Conservation (phyloP, 2,329 filamentous ascomycete genomes). For the Aspergillus novofumigatus region DNA sequence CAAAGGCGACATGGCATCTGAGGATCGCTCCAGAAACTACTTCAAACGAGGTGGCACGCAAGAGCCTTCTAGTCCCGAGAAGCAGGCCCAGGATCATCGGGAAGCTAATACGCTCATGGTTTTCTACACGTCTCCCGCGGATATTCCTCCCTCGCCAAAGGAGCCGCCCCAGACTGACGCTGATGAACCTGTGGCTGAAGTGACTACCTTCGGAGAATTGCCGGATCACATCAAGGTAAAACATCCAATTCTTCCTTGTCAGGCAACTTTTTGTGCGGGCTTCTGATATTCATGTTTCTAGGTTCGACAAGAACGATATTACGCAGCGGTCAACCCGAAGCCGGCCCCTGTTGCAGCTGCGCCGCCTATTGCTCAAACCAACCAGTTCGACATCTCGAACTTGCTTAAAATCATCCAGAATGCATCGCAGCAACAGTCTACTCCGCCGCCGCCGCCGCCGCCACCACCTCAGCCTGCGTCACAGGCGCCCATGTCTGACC, state of each 20-base stretch:
- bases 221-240: constrained; percentile 39
- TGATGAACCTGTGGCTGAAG: constrained; percentile 34
- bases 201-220: constrained; percentile 41
- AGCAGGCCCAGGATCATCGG: constrained; percentile 42
- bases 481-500: constrained; percentile 21
- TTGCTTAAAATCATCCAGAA: constrained; percentile 40
- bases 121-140: constrained; percentile 43
- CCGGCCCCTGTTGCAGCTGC: constrained; percentile 18
- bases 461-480: constrained; percentile 13
- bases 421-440: constrained; percentile 26
- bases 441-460: constrained; percentile 27
- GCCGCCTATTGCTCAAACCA: constrained; percentile 19
- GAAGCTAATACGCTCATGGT: constrained; percentile 47
- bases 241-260: neutral
- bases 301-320: constrained; percentile 41
- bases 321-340: constrained; percentile 32
- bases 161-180: constrained; percentile 39
- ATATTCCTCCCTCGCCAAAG: constrained; percentile 45
- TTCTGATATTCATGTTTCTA: constrained; percentile 10
- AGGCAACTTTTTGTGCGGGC: neutral
- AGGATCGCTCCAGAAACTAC: constrained; percentile 36
- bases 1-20: constrained; percentile 30
- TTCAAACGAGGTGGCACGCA: constrained; percentile 41
- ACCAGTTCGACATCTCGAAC: constrained; percentile 37
- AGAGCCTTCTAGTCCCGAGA: constrained; percentile 39